phyloP scores from a whole-genome alignment of 495 filamentous ascomycete genomes.

The Stereocaulon alpinum region DNA sequence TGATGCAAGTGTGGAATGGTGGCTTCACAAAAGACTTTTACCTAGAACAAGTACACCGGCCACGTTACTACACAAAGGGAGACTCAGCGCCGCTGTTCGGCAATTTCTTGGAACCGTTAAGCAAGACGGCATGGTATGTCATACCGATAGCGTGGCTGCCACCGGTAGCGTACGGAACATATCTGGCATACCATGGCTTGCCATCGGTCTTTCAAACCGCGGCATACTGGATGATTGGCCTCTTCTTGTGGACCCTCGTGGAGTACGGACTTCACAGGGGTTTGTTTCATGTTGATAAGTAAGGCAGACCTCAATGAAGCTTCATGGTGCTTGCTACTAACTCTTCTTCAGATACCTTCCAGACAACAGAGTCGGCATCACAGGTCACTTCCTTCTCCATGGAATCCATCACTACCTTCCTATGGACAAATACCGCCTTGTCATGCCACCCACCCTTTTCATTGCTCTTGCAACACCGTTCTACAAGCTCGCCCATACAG shows the following conservation, averaged over 20 bases:
- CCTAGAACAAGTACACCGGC: slow-evolving; percentile 88
- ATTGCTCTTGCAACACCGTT: slow-evolving; percentile 76
- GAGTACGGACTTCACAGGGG: slow-evolving; percentile 88
- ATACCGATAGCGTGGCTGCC: slow-evolving; percentile 85
- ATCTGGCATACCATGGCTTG: slow-evolving; percentile 51
- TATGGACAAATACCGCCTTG: slow-evolving; percentile 93
- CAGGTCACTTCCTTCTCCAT: slow-evolving; percentile 86
- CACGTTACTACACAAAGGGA: slow-evolving; percentile 87
- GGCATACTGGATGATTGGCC: slow-evolving; percentile 51
- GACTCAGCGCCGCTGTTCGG: slow-evolving; percentile 91
- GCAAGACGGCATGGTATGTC: slow-evolving; percentile 87
- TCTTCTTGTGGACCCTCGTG: slow-evolving; percentile 76
- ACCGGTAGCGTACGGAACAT: slow-evolving; percentile 62
- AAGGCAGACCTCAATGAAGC: slow-evolving; percentile 27
- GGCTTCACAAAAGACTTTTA: slow-evolving; percentile 91
- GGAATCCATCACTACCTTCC: slow-evolving; percentile 97
- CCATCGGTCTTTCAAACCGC: slow-evolving; percentile 32
- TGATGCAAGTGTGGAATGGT: slow-evolving; percentile 81
- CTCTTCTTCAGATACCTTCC: slow-evolving; percentile 58
- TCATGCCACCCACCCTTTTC: slow-evolving; percentile 94
- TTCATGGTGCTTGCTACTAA: background rate
- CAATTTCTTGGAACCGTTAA: slow-evolving; percentile 92
- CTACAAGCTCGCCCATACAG: slow-evolving; percentile 78
- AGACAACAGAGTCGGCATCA: slow-evolving; percentile 82
- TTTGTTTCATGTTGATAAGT: slow-evolving; percentile 90